Base-by-base conservation (phyloP, 2,329 filamentous ascomycete species). In the Aureobasidium sp. region DNA sequence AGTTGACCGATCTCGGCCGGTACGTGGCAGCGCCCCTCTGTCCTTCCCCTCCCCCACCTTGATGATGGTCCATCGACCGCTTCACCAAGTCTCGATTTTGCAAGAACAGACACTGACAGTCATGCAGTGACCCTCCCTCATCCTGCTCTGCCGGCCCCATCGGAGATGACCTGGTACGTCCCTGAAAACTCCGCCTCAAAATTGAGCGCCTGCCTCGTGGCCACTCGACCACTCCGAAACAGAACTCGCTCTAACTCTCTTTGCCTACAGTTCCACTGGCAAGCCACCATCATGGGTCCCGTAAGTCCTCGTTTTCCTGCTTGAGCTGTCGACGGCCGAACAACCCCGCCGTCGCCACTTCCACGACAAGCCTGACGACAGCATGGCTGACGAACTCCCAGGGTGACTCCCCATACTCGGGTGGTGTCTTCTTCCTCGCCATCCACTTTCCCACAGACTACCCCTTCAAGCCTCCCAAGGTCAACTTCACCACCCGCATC, bases 361-460 rank as follows among this genome's bases (percentile, higher is more conserved):
- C 25, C 58, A 41, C 31, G 49, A 58, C 42, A 63, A 62, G 15
- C 57, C 29, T 25, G 37, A 15, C 31, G 42, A 48, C 49, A 48
- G 11, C 31, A 12, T 31, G 20, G 17, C 47, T 52, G 17, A 45
- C 59, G 15, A 27, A 17, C 25, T 17, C 29, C 64, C 70, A 95
- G 91, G 84, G 89, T 77, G 94, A 97, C 79, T 97, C 91, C 74
- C 94, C 94, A 77, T 99, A 97, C 84, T 91, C 92, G 56, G 92
- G 93, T 76, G 94, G 94, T 74, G 93, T 99, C 71, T 99, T 99
- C 85, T 99, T 99, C 87, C 86, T 99, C 69, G 88, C 89, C 70
- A 99, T 99, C 75, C 91, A 97, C 81, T 97, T 99, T 84, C 94
- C 94, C 70, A 99, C 94, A 84, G 94, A 99, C 84, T 99, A 99